Conservation (phyloP, 2,329 filamentous ascomycete species). For the Trichothecium roseum region DNA sequence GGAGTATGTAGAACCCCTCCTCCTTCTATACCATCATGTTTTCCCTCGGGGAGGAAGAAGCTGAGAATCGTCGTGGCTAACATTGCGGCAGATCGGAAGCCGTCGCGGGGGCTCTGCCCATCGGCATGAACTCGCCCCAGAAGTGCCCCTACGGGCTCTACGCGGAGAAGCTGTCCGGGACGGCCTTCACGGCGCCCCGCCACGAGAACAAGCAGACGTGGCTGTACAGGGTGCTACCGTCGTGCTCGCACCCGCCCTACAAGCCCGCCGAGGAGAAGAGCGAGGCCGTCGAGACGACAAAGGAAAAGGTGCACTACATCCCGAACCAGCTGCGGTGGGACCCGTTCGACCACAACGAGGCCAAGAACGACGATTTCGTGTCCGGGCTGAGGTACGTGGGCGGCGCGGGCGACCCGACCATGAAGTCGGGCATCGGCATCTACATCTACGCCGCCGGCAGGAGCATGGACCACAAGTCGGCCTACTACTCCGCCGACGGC, state of each 20-base stretch:
- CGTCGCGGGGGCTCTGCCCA: slow-evolving; percentile 60
- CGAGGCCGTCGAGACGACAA: slow-evolving; percentile 8
- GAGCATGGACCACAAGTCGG: slow-evolving; percentile 63
- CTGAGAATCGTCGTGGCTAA: slow-evolving; percentile 4
- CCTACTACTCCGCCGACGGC: slow-evolving; percentile 78
- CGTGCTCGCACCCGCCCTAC: slow-evolving; percentile 50
- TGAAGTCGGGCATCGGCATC: slow-evolving; percentile 71
- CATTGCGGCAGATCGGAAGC: slow-evolving; percentile 55
- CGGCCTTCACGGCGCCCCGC: slow-evolving; percentile 60
- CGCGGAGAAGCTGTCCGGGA: slow-evolving; percentile 68
- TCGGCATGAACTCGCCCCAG: slow-evolving; percentile 73
- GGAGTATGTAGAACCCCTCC: slow-evolving; percentile 44
- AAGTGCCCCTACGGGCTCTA: slow-evolving; percentile 71
- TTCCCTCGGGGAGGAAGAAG: too few species aligned
- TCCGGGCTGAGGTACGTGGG: slow-evolving; percentile 58
- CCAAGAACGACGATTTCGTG: slow-evolving; percentile 37
- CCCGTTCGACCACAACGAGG: slow-evolving; percentile 62
- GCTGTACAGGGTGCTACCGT: slow-evolving; percentile 61
- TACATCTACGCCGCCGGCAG: slow-evolving; percentile 71
- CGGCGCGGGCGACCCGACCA: slow-evolving; percentile 67
- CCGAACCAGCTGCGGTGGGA: slow-evolving; percentile 82
- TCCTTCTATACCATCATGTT: background rate
- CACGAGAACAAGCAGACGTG: slow-evolving; percentile 61
- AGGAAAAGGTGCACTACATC: slow-evolving; percentile 19
- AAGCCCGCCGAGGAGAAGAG: slow-evolving; percentile 26